Conservation (phyloP, 2,329 filamentous ascomycete genomes). For the Epichloe coenophiala region DNA sequence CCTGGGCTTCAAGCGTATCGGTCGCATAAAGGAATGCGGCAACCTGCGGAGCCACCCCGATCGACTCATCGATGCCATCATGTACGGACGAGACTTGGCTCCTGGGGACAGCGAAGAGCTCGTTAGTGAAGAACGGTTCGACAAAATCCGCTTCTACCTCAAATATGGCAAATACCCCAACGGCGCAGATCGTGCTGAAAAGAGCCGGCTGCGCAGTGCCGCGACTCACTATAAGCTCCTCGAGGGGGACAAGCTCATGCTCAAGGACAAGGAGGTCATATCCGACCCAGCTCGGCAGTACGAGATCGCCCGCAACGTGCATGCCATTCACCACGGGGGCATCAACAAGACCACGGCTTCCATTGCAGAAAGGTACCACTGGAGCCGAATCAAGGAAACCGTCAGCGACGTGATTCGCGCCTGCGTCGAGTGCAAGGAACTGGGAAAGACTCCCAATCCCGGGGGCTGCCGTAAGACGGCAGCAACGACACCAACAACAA, state of each 20-base stretch:
- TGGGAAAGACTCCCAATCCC: slow-evolving; percentile 39
- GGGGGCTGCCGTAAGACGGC: slow-evolving; percentile 11
- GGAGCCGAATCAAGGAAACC: slow-evolving; percentile 96
- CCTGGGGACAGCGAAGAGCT: slow-evolving; percentile 58
- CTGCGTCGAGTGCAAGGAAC: slow-evolving; percentile 79
- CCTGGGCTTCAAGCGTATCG: slow-evolving; percentile 84
- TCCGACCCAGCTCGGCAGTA: slow-evolving; percentile 82
- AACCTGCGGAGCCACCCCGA: slow-evolving; percentile 56
- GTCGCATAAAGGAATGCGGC: slow-evolving; percentile 61
- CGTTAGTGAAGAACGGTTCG: slow-evolving; percentile 90
- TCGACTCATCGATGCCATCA: slow-evolving; percentile 60
- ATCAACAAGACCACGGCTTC: slow-evolving; percentile 97
- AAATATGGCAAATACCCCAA: slow-evolving; percentile 88
- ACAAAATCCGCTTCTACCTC: slow-evolving; percentile 96
- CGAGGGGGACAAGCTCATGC: slow-evolving; percentile 69
- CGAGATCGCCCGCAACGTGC: slow-evolving; percentile 68
- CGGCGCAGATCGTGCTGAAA: slow-evolving; percentile 87
- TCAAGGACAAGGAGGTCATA: slow-evolving; percentile 96
- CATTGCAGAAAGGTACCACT: slow-evolving; percentile 90
- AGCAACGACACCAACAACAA: neutral
- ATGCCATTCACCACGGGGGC: slow-evolving; percentile 66
- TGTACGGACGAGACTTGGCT: slow-evolving; percentile 55
- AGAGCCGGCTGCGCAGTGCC: slow-evolving; percentile 83
- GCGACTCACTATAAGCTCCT: slow-evolving; percentile 88
- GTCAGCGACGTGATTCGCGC: slow-evolving; percentile 90